phyloP scores from a whole-genome alignment of 1,284 basidiomycete genomes.

The Ganoderma lucidum region DNA sequence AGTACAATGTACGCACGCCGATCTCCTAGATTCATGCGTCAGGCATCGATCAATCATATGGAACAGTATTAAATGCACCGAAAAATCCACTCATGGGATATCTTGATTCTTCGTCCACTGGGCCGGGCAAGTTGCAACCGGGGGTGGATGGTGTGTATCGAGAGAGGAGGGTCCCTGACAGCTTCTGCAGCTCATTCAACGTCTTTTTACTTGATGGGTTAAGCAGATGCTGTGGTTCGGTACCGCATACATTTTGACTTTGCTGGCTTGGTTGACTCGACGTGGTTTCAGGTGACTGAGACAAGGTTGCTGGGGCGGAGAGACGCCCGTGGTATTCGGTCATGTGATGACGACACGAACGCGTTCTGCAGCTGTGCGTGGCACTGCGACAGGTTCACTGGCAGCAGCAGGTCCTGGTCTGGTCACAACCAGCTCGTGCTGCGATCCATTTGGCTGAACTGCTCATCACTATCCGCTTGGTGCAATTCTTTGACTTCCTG shows the following conservation, averaged over 20 bases:
- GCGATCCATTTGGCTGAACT: not conserved
- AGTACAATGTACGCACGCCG: constrained; percentile 6
- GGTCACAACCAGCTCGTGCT: not conserved
- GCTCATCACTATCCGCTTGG: not conserved
- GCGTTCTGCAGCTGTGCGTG: not conserved
- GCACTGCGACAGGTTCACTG: not conserved
- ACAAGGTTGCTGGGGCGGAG: not conserved
- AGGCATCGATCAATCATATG: not conserved
- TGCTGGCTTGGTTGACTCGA: not conserved
- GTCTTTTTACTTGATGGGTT: not conserved
- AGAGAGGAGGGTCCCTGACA: not conserved
- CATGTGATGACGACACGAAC: constrained; percentile 3
- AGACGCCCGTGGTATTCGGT: not conserved
- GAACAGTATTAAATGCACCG: not conserved
- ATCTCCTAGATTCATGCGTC: not conserved
- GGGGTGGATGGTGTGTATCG: not conserved
- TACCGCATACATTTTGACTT: not conserved
- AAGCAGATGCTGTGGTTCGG: not conserved
- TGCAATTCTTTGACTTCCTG: not conserved
- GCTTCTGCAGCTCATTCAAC: not conserved
- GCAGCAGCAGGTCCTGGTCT: not conserved
- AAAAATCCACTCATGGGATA: not conserved
- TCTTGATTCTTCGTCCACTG: not conserved
- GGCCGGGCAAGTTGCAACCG: not conserved
- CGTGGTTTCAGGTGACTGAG: not conserved